Base-by-base conservation (phyloP, 1,284 basidiomycete species). In the Cutaneotrichosporon daszewskae region DNA sequence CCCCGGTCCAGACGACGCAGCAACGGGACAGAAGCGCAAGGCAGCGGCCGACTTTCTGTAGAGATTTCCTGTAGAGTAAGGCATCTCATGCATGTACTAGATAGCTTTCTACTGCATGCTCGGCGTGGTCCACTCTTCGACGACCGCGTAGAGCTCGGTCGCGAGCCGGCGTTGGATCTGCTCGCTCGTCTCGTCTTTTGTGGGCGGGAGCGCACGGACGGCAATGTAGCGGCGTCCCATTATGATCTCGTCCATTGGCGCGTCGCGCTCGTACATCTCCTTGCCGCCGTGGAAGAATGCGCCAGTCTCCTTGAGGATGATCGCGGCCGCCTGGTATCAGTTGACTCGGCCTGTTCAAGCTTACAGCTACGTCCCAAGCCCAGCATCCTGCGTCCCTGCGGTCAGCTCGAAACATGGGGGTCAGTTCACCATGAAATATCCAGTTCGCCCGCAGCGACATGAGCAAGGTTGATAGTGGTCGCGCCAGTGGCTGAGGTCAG, bases 231-330 rank as follows among this genome's bases (percentile, higher is more conserved):
- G 88, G 55, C 89, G 78, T 7, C 87, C 84, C 20, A 79, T 82
- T 27, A 94, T 74, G 28, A 91, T 75, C 19, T 81, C 80, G 41
- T 85, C 81, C 3, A 67, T 63, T 3, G 55, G 48, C 18, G 86
- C 78, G 35, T 75, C 49, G 67, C 75, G 68, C 54, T 73, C 69
- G 33, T 74, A 70, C 7, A 74, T 69, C 7, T 72, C 72, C 45
- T 82, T 79, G 16, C 81, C 81, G 5, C 68, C 87, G 9, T 81
- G 81, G 32, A 87, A 81, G 40, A 84, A 74, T 16, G 84, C 80
- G 3, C 90, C 90, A 0, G 89, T 85, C 66, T 95, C 92, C 53
- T 87, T 79, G 0, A 87, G 84, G 52, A 97, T 92, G 51, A 95
- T 83, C 4, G 87, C 80, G 0, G 89, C 92, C 1, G 92, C 83